Evolutionary conservation across 1,284 basidiomycete species (phyloP).

Genomic region (Rhodotorula mucilaginosa): DNA sequence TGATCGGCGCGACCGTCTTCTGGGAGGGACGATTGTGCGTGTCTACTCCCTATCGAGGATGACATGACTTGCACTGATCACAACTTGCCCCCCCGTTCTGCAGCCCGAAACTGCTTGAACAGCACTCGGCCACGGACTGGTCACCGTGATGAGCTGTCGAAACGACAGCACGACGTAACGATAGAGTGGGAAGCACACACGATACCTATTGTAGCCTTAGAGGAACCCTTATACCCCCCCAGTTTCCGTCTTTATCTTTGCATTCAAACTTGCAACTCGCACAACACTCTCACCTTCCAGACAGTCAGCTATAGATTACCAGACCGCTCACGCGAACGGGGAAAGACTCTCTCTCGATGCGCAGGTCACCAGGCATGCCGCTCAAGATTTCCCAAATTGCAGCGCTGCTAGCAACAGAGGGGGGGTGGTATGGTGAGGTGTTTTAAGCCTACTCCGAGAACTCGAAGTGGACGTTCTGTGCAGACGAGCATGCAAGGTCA

Average conservation of each 20-base stretch:
- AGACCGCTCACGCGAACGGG: not conserved
- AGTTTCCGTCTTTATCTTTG: too few relatives aligned
- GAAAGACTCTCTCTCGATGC: too few relatives aligned
- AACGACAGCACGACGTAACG: not conserved
- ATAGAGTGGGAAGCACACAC: not conserved
- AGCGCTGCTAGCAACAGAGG: not conserved
- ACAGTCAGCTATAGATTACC: too few relatives aligned
- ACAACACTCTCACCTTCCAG: not conserved
- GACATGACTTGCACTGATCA: slow-evolving; percentile 1
- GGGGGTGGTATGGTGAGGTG: not conserved
- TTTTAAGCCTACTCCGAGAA: slow-evolving; percentile 1
- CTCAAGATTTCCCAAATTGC: slow-evolving; percentile 6
- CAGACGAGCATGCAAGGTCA: not conserved
- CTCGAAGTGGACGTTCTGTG: slow-evolving; percentile 4
- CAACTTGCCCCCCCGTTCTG: not conserved
- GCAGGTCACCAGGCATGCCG: not conserved
- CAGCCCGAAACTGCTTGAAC: slow-evolving; percentile 23
- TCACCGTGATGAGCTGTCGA: not conserved
- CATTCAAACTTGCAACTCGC: too few relatives aligned
- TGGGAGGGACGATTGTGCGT: slow-evolving; percentile 44
- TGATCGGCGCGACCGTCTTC: slow-evolving; percentile 45
- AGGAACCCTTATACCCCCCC: too few relatives aligned
- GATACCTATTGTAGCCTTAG: too few relatives aligned
- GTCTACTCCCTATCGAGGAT: too few relatives aligned
- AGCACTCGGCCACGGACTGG: slow-evolving; percentile 29